A percentile compares a stretch with the other conserved stretches of the same genome.
These are phyloP conservation scores for Mortierella sp. DNA, from an alignment of 371 early-diverging fungal species.

Conservation along the genomic window DNA sequence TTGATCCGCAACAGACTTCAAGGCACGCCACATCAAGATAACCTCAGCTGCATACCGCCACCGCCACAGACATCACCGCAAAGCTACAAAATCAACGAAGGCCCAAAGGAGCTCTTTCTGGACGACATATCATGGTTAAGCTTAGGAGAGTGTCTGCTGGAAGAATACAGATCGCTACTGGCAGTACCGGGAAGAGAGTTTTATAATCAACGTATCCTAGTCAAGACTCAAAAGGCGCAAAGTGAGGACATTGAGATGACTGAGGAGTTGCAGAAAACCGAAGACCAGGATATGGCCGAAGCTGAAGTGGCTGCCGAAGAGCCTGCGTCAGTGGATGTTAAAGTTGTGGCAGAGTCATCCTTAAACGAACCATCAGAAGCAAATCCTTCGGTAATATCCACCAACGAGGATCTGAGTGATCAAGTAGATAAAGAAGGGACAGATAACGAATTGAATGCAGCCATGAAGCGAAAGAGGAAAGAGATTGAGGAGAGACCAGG, in stretches of 20 bases:
- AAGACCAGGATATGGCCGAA: slow-evolving; percentile 2
- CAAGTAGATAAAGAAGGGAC: slow-evolving; percentile 27
- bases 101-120: slow-evolving; percentile 17
- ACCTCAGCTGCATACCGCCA: neutral
- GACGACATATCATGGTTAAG: slow-evolving; percentile 46
- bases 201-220: slow-evolving; percentile 26
- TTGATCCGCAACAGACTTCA: slow-evolving; percentile 20
- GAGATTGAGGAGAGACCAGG: slow-evolving; percentile 63
- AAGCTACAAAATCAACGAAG: neutral
- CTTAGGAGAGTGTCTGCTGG: slow-evolving; percentile 50
- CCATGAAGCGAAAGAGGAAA: slow-evolving; percentile 53
- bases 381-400: neutral
- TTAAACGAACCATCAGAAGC: slow-evolving; percentile 1
- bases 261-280: neutral
- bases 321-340: neutral
- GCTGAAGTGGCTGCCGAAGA: slow-evolving; percentile 4
- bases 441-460: slow-evolving; percentile 33
- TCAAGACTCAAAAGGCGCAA: slow-evolving; percentile 10
- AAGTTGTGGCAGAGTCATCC: neutral
- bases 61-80: neutral
- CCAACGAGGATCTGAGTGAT: slow-evolving; percentile 8
- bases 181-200: slow-evolving; percentile 9
- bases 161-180: slow-evolving; percentile 32
- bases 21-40: neutral
- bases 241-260: slow-evolving; percentile 34